A percentile compares a stretch with the other conserved stretches of the same genome.
Conservation (phyloP, 257 asterid genomes). For the Nyctanthes arbortristis region DNA sequence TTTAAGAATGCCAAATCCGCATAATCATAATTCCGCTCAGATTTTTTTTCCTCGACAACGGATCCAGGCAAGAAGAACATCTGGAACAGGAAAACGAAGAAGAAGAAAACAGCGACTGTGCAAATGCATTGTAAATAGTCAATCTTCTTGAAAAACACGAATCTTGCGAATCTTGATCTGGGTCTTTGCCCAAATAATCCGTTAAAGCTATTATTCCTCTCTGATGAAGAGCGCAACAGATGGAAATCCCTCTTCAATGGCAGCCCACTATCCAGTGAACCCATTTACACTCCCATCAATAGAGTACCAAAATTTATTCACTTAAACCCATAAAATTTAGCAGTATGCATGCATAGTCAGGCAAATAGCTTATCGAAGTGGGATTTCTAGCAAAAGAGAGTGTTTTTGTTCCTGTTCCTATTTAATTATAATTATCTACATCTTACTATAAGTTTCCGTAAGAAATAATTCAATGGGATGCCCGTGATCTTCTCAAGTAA, state of each 20-base stretch:
- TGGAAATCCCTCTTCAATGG: constrained; percentile 52
- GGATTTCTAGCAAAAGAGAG: no score
- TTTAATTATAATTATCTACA: no score
- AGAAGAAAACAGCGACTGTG: constrained; percentile 62
- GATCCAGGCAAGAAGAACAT: constrained; percentile 62
- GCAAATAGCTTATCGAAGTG: not conserved
- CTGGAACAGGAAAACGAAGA: constrained; percentile 64
- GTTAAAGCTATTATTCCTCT: constrained; percentile 7
- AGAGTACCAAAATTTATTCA: constrained; percentile 12
- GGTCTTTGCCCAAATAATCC: constrained; percentile 43
- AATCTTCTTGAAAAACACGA: constrained; percentile 55
- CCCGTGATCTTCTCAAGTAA: not conserved
- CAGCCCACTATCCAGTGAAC: constrained; percentile 69
- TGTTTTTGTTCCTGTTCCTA: not conserved
- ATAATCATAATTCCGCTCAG: constrained; percentile 18
- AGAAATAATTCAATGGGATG: not conserved
- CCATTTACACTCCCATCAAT: constrained; percentile 78
- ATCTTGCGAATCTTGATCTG: constrained; percentile 88
- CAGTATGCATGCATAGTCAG: not conserved
- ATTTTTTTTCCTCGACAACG: constrained; percentile 33
- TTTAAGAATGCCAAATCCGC: constrained; percentile 50
- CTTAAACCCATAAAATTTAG: not conserved
- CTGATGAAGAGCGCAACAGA: constrained; percentile 51
- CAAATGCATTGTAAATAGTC: constrained; percentile 60
- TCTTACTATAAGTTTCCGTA: not conserved